A percentile compares a stretch with the other conserved stretches of the same genome.
Evolutionary conservation across 208 protist genomes (phyloP).

Genomic region (Trypanosoma theileri): DNA sequence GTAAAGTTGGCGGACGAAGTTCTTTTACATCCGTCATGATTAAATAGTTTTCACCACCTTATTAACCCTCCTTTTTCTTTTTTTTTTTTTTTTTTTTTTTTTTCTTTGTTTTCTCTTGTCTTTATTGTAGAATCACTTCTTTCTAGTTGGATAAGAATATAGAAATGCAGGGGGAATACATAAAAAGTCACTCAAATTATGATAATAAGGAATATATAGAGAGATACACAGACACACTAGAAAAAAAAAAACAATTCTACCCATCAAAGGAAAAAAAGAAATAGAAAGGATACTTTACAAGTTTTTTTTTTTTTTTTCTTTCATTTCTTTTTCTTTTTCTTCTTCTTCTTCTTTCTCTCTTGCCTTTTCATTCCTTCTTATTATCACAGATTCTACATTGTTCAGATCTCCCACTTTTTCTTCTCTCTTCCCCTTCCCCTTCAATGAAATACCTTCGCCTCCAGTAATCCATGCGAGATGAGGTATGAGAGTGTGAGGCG

Average conservation of each 20-base stretch:
- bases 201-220: neutral
- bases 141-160: neutral
- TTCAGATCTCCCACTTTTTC: neutral
- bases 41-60: neutral
- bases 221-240: neutral
- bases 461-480: slow-evolving; percentile 19
- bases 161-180: neutral
- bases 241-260: neutral
- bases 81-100: slow-evolving; percentile 9
- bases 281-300: neutral
- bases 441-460: slow-evolving; percentile 24
- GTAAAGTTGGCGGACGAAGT: neutral
- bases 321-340: neutral
- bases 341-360: neutral
- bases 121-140: neutral
- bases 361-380: neutral
- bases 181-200: too few species aligned
- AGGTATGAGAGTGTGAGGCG: slow-evolving; percentile 46
- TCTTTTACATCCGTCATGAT: slow-evolving; percentile 7
- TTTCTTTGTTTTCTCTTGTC: neutral
- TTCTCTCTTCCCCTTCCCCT: neutral
- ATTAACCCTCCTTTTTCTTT: too few species aligned
- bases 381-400: neutral
- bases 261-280: neutral
- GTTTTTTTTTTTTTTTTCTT: too few species aligned